Percentiles rank a stretch among this genome's conserved stretches.
phyloP scores from a whole-genome alignment of 2,329 filamentous ascomycete species.

The Clarireedia homoeocarpa region DNA sequence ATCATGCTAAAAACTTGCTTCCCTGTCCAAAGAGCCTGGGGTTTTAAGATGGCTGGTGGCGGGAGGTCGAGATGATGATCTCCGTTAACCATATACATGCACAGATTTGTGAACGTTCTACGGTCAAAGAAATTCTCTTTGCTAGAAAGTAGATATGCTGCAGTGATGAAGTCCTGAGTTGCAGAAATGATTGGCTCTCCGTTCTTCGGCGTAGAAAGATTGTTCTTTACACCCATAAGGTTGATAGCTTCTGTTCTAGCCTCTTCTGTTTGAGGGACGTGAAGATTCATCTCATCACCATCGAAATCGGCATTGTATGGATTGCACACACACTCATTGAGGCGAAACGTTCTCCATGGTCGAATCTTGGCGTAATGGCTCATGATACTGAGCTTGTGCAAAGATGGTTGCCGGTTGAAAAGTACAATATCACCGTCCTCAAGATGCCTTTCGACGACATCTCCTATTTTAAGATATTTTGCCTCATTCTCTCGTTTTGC shows the following conservation, averaged over 20 bases:
- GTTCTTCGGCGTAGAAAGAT: constrained; percentile 91
- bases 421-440: constrained; percentile 94
- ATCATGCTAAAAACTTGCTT: constrained; percentile 94
- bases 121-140: constrained; percentile 93
- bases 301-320: constrained; percentile 99
- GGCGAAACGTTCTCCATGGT: constrained; percentile 89
- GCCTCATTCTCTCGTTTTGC: constrained; percentile 65
- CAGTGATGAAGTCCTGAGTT: constrained; percentile 99
- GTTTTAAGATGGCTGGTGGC: constrained; percentile 78
- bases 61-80: constrained; percentile 74
- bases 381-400: constrained; percentile 98
- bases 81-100: constrained; percentile 87
- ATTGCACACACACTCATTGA: constrained; percentile 97
- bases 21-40: constrained; percentile 85
- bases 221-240: constrained; percentile 96
- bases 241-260: constrained; percentile 91
- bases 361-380: constrained; percentile 89
- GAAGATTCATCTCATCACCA: constrained; percentile 97
- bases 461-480: constrained; percentile 67
- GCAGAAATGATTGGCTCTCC: constrained; percentile 96
- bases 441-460: constrained; percentile 88
- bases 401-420: constrained; percentile 94
- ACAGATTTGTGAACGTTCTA: constrained; percentile 80
- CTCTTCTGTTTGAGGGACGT: constrained; percentile 96
- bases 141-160: constrained; percentile 80